phyloP scores from a whole-genome alignment of 257 asterid genomes.

The Pogostemon cablin region DNA sequence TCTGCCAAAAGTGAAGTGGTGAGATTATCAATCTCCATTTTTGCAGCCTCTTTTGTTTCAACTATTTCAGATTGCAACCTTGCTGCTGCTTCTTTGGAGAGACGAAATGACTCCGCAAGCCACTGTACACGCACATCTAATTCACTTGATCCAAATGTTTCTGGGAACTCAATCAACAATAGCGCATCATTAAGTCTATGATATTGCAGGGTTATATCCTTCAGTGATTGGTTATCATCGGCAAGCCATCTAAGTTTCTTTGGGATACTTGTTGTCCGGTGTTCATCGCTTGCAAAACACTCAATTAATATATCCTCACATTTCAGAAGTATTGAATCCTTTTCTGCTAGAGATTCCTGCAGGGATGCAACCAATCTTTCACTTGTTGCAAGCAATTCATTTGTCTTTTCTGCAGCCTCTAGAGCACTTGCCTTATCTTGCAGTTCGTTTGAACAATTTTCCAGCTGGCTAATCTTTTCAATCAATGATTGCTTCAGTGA shows the following conservation, averaged over 20 bases:
- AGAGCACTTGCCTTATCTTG: conserved; percentile 78
- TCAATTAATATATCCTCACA: conserved; percentile 70
- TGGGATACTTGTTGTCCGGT: conserved; percentile 54
- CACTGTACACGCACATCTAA: conserved; percentile 54
- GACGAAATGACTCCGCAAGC: conserved; percentile 63
- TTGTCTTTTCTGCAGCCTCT: conserved; percentile 63
- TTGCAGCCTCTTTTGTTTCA: conserved; percentile 56
- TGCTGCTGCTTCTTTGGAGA: conserved; percentile 59
- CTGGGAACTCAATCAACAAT: conserved; percentile 62
- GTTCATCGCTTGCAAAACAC: conserved; percentile 45
- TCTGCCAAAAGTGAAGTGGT: conserved; percentile 61
- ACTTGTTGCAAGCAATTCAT: conserved; percentile 52
- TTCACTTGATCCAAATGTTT: conserved; percentile 54
- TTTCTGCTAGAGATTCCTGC: conserved; percentile 69
- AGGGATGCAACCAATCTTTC: conserved; percentile 56
- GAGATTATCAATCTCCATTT: conserved; percentile 57
- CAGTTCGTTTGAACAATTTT: conserved; percentile 55
- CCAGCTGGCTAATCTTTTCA: conserved; percentile 77
- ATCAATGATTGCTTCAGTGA: conserved; percentile 74
- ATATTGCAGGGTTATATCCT: conserved; percentile 53
- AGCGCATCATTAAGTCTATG: conserved; percentile 50
- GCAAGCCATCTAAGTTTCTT: conserved; percentile 69
- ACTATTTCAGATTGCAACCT: conserved; percentile 59
- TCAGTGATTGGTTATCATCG: conserved; percentile 62
- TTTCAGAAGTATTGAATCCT: conserved; percentile 58